phyloP scores from a whole-genome alignment of 192 early-diverging fungal genomes.

The Coemansia sp. region DNA sequence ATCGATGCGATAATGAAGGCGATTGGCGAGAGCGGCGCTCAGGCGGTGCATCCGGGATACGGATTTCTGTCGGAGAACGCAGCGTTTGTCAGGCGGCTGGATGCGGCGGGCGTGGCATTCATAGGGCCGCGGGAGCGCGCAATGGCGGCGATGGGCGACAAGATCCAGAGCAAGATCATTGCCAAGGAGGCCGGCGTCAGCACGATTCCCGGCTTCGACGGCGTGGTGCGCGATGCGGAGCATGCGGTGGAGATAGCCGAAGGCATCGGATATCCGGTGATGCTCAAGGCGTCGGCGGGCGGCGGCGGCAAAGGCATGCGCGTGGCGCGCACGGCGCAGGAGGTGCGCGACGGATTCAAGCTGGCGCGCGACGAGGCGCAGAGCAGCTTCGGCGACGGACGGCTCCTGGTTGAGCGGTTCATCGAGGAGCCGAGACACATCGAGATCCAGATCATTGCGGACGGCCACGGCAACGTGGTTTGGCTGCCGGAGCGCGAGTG shows the following conservation, averaged over 20 bases:
- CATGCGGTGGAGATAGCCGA: conserved; percentile 73
- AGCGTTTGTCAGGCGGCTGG: conserved; percentile 75
- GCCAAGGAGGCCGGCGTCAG: conserved; percentile 71
- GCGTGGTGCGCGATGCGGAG: conserved; percentile 69
- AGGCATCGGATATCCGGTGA: conserved; percentile 76
- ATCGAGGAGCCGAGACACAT: conserved; percentile 82
- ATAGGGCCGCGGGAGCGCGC: conserved; percentile 69
- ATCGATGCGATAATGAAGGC: conserved; percentile 77
- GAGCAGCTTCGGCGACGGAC: conserved; percentile 86
- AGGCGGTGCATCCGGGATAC: conserved; percentile 95
- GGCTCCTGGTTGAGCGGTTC: conserved; percentile 89
- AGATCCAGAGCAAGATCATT: conserved; percentile 77
- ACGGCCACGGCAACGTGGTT: conserved; percentile 68
- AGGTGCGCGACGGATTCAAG: conserved; percentile 73
- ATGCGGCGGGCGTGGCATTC: conserved; percentile 69
- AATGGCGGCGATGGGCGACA: conserved; percentile 80
- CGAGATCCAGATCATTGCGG: conserved; percentile 73
- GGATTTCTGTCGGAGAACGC: conserved; percentile 94
- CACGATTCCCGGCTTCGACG: conserved; percentile 87
- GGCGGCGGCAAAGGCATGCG: conserved; percentile 88
- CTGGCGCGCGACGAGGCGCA: conserved; percentile 77
- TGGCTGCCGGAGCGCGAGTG: conserved; percentile 92
- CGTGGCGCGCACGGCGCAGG: conserved; percentile 65
- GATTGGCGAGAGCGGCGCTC: conserved; percentile 70
- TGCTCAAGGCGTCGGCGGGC: conserved; percentile 81